Conservation (phyloP, 2,329 filamentous ascomycete genomes). For the Alternaria gaisen region DNA sequence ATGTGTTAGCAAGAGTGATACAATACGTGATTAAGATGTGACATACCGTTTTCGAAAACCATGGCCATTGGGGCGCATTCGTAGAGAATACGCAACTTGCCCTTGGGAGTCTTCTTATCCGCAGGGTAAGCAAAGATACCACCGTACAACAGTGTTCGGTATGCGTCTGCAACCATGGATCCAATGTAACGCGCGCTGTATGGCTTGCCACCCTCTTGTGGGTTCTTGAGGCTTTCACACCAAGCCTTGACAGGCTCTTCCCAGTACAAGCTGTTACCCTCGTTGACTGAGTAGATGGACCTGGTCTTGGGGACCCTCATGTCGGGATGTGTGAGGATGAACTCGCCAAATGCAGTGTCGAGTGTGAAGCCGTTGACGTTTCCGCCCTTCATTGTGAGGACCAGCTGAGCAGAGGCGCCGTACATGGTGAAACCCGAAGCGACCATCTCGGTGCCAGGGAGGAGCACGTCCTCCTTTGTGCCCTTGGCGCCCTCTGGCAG, state of each 20-base stretch:
- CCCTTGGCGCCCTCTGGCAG: slow-evolving; percentile 78
- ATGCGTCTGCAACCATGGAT: slow-evolving; percentile 98
- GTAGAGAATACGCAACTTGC: slow-evolving; percentile 95
- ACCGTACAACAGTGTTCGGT: slow-evolving; percentile 92
- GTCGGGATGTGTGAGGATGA: slow-evolving; percentile 95
- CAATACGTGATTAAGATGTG: background rate
- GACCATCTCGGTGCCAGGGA: slow-evolving; percentile 88
- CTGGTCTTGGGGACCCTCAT: slow-evolving; percentile 86
- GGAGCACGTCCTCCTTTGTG: slow-evolving; percentile 84
- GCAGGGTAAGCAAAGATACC: slow-evolving; percentile 98
- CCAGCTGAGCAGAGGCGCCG: slow-evolving; percentile 92
- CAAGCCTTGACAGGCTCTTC: slow-evolving; percentile 85
- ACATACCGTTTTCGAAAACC: slow-evolving; percentile 95
- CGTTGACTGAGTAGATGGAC: slow-evolving; percentile 96
- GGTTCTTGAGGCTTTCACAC: slow-evolving; percentile 87
- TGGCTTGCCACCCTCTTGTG: slow-evolving; percentile 78
- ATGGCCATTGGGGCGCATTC: slow-evolving; percentile 99
- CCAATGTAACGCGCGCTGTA: slow-evolving; percentile 97
- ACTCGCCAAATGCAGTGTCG: slow-evolving; percentile 95
- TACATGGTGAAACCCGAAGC: slow-evolving; percentile 99
- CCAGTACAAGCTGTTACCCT: slow-evolving; percentile 98
- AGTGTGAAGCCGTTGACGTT: slow-evolving; percentile 97
- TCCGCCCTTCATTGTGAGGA: slow-evolving; percentile 94
- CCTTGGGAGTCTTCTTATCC: slow-evolving; percentile 98
- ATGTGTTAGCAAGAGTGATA: slow-evolving; percentile 21